Base-by-base conservation (phyloP, 2,329 filamentous ascomycete genomes). In the Talaromyces sp. region DNA sequence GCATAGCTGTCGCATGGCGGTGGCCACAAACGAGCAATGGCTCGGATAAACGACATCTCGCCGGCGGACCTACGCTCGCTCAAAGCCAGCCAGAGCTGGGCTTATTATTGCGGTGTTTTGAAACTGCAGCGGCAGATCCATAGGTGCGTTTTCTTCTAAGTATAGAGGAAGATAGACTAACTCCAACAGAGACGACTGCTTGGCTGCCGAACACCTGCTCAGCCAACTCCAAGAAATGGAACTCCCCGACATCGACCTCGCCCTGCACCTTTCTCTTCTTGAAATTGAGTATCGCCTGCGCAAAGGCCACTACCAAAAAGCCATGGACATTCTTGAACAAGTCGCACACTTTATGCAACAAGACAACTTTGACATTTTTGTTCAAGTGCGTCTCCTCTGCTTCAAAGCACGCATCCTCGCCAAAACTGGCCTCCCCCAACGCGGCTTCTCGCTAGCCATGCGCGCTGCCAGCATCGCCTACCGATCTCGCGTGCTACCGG, bases 381-480 rank as follows among this genome's bases (percentile, higher is more conserved):
- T 90, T 26, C 86, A 88, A 38, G 80, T 94, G 54, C 84, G 85
- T 29, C 80, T 95, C 0, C 82, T 96, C 14, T 81, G 90, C 2
- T 75, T 88, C 54, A 95, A 96, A 71, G 87, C 86, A 0, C 80
- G 84, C 5, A 80, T 96, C 3, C 85, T 91, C 59, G 83, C 85
- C 58, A 83, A 82, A 65, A 85, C 84, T 50, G 88, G 88, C 2
- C 84, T 88, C 2, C 83, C 91, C 0, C 84, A 90, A 66, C 85
- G 88, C 62, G 91, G 86, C 0, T 91, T 96, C 71, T 91, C 89
- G 2, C 81, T 92, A 5, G 86, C 86, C 4, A 80, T 95, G 67
- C 83, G 90, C 50, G 91, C 91, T 0, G 87, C 89, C 2, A 88
- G 83, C 68, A 84, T 91, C 19, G 88, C 90, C 0, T 86, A 89